Evolutionary conservation across 2,329 filamentous ascomycete genomes (phyloP).

Genomic region (Microdochium trichocladiopsis): DNA sequence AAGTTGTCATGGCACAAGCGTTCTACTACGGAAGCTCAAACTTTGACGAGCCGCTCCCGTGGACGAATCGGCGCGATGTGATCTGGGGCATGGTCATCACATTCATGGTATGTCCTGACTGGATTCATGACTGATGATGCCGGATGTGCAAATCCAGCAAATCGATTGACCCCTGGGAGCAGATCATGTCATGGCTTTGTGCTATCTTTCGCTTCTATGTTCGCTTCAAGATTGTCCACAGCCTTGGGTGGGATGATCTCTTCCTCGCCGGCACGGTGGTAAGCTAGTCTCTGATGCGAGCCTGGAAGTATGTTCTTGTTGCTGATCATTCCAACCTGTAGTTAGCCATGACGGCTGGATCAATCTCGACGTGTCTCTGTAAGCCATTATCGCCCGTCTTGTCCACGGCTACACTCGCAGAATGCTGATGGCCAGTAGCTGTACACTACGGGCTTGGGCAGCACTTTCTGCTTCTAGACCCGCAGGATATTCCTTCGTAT

Average conservation of each 20-base stretch:
- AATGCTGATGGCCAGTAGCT: background rate
- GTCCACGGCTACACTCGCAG: background rate
- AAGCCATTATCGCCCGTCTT: background rate
- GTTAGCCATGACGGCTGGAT: conserved; percentile 14
- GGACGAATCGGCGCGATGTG: background rate
- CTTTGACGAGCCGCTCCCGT: background rate
- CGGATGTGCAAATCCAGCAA: too few relatives aligned
- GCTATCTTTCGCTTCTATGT: conserved; percentile 19
- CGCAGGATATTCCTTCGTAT: conserved; percentile 7
- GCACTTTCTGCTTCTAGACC: conserved; percentile 12
- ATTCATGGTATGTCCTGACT: background rate
- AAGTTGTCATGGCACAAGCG: too few relatives aligned
- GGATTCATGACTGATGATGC: too few relatives aligned
- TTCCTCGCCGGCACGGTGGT: conserved; percentile 16
- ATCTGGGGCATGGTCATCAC: background rate
- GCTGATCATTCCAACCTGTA: too few relatives aligned
- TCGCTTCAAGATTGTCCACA: conserved; percentile 12
- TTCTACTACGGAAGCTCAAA: background rate
- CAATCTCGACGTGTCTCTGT: conserved; percentile 11
- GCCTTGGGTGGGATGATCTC: conserved; percentile 18
- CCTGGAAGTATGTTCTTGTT: too few relatives aligned
- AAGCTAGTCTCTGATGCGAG: conserved; percentile 3
- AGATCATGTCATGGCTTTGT: conserved; percentile 21
- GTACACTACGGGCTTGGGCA: conserved; percentile 13
- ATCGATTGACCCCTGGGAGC: background rate